Evolutionary conservation across 2,329 filamentous ascomycete species (phyloP), one percentile per base, ranked within the genome.

Genomic region (Cytospora mali): DNA sequence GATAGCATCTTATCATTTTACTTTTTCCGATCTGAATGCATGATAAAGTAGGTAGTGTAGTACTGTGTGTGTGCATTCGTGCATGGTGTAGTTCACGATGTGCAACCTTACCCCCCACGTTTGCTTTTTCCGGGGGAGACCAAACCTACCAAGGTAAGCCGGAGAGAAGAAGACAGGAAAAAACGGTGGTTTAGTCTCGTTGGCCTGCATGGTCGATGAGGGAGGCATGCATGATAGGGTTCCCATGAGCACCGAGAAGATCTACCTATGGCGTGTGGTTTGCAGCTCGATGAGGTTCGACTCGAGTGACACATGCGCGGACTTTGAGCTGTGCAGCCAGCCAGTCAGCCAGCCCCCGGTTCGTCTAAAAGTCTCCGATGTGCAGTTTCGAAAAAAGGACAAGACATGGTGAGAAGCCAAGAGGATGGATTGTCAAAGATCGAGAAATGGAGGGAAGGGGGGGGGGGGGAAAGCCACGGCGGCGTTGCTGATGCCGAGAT

Each of bases 21-120:
- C 55, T 58, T 58, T 58, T 42, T n/a, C 54, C 25, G 21, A 58
- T 58, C 55, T 46, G 28, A 48, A 35, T 58, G 55, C 55, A 58
- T 58, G 55, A 39, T 21, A 39, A 42, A 21, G 25, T 50, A n/a
- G n/a, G n/a, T n/a, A n/a, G n/a, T n/a, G n/a, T n/a, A n/a, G n/a
- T n/a, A n/a, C n/a, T n/a, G n/a, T n/a, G n/a, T n/a, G n/a, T n/a
- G n/a, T n/a, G n/a, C n/a, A n/a, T n/a, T n/a, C n/a, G n/a, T n/a
- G n/a, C n/a, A n/a, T n/a, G n/a, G n/a, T n/a, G n/a, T n/a, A 25
- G 48, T 27, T 50, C 25, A 42, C 39, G 4, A 42, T 42, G n/a
- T 42, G 18, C n/a, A 42, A 21, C 39, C 39, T 33, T 33, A 9
- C 14, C 35, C 39, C 39, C 39, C 39, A 42, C 39, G 39, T 42